Evolutionary conservation across 2,329 filamentous ascomycete species (phyloP), one percentile per base, ranked within the genome.

Genomic region (Exophiala phaeomuriformis): DNA sequence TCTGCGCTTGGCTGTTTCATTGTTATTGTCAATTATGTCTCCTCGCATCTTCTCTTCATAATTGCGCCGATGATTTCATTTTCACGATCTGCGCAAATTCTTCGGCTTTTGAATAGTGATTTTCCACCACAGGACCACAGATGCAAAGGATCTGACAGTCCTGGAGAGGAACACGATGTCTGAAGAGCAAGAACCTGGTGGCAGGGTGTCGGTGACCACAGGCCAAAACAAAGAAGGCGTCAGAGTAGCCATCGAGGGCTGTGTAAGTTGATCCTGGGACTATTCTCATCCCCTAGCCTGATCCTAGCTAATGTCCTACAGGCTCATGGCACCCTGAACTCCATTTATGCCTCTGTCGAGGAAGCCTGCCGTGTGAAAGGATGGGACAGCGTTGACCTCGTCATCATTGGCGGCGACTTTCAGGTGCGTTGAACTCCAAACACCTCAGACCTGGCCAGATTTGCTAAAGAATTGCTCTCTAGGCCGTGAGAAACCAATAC

Each of bases 371-470:
- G 81, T 60, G 74, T 78, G 43, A 86, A 86, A 63, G 79, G 79
- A 28, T 96, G 91, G 90, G 77, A 86, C 60, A 81, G 79, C 33
- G 82, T 97, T 31, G 93, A 98, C 68, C 72, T 96, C 7, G 73
- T 98, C 61, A 94, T 98, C 65, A 95, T 98, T 64, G 89, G 91
- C 52, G 93, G 93, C 30, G 93, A 98, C 67, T 98, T 98, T 61
- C 89, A 96, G 75, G 86, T 86, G 72, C 33, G 67, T 58, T 7
- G 30, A 10, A 8, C 33, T 19, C 40, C 19, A 19, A 31, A 64
- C 35, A 46, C 28, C 36, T 33, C 10, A 37, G 42, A 12, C 12
- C 9, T 47, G 41, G 39, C 43, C 40, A 35, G 28, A 6, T n/a
- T 48, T 29, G 58, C 50, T 47, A 60, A 47, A 57, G 36, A 32